phyloP scores from a whole-genome alignment of 805 yeast genomes.

The Kluyveromyces lactis region DNA sequence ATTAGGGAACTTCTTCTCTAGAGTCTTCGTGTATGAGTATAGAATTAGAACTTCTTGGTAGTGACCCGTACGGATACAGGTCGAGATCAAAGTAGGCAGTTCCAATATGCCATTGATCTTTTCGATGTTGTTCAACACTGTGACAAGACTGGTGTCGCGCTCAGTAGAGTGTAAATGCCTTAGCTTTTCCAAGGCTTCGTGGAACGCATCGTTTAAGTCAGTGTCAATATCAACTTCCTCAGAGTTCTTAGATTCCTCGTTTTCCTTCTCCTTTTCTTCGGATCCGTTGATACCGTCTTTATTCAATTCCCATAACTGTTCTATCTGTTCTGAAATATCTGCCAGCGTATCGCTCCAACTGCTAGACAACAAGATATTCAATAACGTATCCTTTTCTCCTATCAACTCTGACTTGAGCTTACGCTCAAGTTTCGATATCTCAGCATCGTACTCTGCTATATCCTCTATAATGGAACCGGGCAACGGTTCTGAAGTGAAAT shows the following conservation, averaged over 20 bases:
- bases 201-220: conserved; percentile 20
- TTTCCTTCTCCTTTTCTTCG: conserved; percentile 16
- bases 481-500: conserved; percentile 33
- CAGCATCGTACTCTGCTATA: conserved; percentile 62
- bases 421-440: conserved; percentile 40
- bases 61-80: conserved; percentile 81
- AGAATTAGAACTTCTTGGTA: conserved; percentile 87
- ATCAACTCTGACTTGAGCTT: conserved; percentile 34
- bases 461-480: conserved; percentile 44
- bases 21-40: conserved; percentile 61
- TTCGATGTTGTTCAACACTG: conserved; percentile 54
- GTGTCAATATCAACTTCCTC: conserved; percentile 5
- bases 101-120: conserved; percentile 71
- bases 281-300: conserved; percentile 8
- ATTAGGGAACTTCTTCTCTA: conserved; percentile 58
- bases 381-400: conserved; percentile 28
- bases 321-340: conserved; percentile 16
- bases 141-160: conserved; percentile 24
- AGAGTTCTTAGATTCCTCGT: conserved; percentile 8
- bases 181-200: conserved; percentile 19
- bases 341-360: conserved; percentile 10
- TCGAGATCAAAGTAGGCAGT: conserved; percentile 70
- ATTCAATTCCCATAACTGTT: conserved; percentile 26
- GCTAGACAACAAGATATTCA: conserved; percentile 37
- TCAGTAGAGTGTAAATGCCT: conserved; percentile 13